Evolutionary conservation across 2,329 filamentous ascomycete genomes (phyloP).

Genomic region (Alternaria gansuensis): DNA sequence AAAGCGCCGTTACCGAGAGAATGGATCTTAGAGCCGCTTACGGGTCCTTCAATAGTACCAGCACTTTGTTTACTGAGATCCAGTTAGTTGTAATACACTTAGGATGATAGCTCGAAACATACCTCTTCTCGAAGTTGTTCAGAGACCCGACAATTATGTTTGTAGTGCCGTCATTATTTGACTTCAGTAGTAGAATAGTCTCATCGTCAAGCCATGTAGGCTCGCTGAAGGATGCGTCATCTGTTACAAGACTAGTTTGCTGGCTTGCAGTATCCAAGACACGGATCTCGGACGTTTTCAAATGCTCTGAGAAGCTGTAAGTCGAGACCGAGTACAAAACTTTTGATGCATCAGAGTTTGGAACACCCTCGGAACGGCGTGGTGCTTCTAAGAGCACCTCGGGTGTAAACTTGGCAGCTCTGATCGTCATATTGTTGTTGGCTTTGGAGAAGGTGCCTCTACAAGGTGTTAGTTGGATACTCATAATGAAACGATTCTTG

Average conservation of each 20-base stretch:
- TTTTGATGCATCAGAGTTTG: conserved; percentile 72
- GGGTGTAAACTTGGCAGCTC: conserved; percentile 75
- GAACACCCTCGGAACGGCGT: conserved; percentile 72
- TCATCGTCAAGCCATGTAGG: conserved; percentile 79
- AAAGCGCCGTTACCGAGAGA: conserved; percentile 50
- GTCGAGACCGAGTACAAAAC: conserved; percentile 75
- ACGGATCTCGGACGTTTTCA: conserved; percentile 72
- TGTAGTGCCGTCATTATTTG: conserved; percentile 54
- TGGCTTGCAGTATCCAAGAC: conserved; percentile 74
- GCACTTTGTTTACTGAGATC: conserved; percentile 52
- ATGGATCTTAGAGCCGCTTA: conserved; percentile 59
- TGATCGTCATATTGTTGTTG: conserved; percentile 69
- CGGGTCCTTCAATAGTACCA: conserved; percentile 58
- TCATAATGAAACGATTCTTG: background rate
- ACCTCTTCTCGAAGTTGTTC: conserved; percentile 48
- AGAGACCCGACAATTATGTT: conserved; percentile 48
- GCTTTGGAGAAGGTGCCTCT: conserved; percentile 1
- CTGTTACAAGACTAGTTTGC: conserved; percentile 70
- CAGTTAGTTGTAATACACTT: background rate
- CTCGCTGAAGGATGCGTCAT: conserved; percentile 72
- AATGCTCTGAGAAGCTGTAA: conserved; percentile 82
- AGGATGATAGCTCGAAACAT: background rate
- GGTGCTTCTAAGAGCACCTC: conserved; percentile 80
- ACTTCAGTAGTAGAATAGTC: conserved; percentile 66
- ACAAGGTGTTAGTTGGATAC: background rate